A percentile compares a stretch with the other conserved stretches of the same genome.
phyloP scores from a whole-genome alignment of 768 basidiomycete genomes.

The Inosperma sp. region DNA sequence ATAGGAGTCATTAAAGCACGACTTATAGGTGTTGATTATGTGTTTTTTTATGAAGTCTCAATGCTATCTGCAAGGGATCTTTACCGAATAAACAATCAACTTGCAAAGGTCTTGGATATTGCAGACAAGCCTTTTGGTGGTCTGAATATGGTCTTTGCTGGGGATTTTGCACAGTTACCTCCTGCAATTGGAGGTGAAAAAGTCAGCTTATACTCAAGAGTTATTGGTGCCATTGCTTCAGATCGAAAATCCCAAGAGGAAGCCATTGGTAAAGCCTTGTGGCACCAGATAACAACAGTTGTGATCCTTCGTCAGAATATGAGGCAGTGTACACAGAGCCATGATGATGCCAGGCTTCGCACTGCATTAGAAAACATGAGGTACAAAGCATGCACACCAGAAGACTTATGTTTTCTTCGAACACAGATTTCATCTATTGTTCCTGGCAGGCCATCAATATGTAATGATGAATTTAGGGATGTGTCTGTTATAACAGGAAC shows the following conservation, averaged over 20 bases:
- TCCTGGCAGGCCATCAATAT: constrained; percentile 7
- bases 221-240: constrained; percentile 3
- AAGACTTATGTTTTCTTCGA: constrained; percentile 25
- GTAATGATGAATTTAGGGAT: constrained; percentile 20
- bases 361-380: constrained; percentile 27
- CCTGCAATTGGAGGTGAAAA: constrained; percentile 18
- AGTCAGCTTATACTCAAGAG: constrained; percentile 16
- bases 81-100: constrained; percentile 25
- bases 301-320: constrained; percentile 33
- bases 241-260: constrained; percentile 12
- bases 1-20: constrained; percentile 6
- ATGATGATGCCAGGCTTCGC: constrained; percentile 16
- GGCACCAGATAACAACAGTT: constrained; percentile 30
- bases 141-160: constrained; percentile 34
- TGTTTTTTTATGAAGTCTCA: constrained; percentile 40
- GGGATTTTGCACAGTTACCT: constrained; percentile 36
- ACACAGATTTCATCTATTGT: constrained; percentile 13
- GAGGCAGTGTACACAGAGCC: constrained; percentile 19
- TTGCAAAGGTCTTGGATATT: constrained; percentile 19
- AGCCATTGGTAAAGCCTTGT: constrained; percentile 24
- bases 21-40: constrained; percentile 27
- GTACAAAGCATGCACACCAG: constrained; percentile 20
- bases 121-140: constrained; percentile 29
- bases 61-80: constrained; percentile 36
- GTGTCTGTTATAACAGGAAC: constrained; percentile 27